phyloP scores from a whole-genome alignment of 2,329 filamentous ascomycete genomes.

The Fusarium sp. region DNA sequence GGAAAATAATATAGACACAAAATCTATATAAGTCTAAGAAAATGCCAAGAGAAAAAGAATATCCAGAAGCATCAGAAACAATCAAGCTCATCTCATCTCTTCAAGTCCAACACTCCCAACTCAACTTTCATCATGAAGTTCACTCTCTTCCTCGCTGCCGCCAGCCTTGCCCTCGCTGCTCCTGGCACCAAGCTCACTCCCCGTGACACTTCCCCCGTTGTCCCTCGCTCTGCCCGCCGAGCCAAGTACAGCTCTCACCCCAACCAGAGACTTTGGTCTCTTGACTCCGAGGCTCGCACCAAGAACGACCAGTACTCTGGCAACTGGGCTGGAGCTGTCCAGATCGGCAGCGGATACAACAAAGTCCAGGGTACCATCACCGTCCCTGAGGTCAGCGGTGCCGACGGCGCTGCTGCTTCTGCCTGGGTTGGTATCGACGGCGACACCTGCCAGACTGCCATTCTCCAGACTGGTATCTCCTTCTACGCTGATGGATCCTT shows the following conservation, averaged over 20 bases:
- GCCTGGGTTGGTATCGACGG: constrained; percentile 60
- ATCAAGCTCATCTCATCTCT: not conserved
- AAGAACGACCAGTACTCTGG: constrained; percentile 8
- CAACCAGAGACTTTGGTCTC: not conserved
- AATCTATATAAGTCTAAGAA: not conserved
- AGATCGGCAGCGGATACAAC: constrained; percentile 3
- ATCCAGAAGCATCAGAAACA: not conserved
- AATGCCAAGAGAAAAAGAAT: not conserved
- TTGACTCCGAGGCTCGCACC: not conserved
- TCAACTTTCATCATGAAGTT: constrained; percentile 6
- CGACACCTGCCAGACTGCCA: constrained; percentile 52
- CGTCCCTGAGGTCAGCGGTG: constrained; percentile 2
- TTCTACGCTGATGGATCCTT: constrained; percentile 51
- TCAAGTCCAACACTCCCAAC: not conserved
- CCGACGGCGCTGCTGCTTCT: not conserved
- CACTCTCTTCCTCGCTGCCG: not conserved
- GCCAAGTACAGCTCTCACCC: constrained; percentile 7
- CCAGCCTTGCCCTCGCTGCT: not conserved
- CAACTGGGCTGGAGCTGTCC: constrained; percentile 4
- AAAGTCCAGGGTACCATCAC: constrained; percentile 16
- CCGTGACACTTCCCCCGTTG: constrained; percentile 1
- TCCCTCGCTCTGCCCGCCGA: constrained; percentile 3
- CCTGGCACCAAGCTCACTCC: constrained; percentile 6
- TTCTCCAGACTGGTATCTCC: constrained; percentile 56
- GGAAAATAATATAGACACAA: accelerated